phyloP scores from a whole-genome alignment of 306 rosid genomes.

The Quercus cerris region DNA sequence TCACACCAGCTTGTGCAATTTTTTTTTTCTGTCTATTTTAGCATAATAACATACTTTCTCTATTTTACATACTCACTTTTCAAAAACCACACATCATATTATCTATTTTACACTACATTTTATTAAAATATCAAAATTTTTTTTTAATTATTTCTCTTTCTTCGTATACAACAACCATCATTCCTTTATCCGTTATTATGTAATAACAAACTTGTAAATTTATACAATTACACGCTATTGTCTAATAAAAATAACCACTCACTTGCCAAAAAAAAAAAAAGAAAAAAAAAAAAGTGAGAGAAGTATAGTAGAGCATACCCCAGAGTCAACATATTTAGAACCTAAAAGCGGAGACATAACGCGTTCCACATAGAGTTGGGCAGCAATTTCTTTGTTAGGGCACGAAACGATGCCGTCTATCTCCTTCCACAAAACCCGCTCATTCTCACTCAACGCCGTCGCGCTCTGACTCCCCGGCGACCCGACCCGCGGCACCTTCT shows the following conservation, averaged over 20 bases:
- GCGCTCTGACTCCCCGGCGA: conserved; percentile 26
- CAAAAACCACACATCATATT: no score
- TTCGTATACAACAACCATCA: no score
- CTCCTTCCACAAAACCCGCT: conserved; percentile 68
- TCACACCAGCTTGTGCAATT: rapidly evolving
- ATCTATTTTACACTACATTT: no score
- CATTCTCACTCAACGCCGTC: conserved; percentile 50
- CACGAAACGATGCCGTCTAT: conserved; percentile 43
- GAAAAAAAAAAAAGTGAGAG: not conserved
- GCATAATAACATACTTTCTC: no score
- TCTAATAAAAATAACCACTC: no score
- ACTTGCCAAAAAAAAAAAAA: not conserved
- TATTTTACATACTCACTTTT: no score
- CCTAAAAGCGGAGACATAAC: conserved; percentile 86
- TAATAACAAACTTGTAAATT: no score
- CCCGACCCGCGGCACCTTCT: conserved; percentile 53
- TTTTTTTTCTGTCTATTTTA: no score
- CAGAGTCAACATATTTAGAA: conserved; percentile 67
- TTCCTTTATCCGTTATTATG: no score
- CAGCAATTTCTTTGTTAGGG: conserved; percentile 48
- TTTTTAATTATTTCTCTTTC: no score
- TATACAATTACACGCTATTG: no score
- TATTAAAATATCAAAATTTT: no score
- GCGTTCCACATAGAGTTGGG: conserved; percentile 48
- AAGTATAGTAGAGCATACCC: conserved; percentile 42